Conservation (phyloP, 495 filamentous ascomycete species). For the Cudoniella acicularis region DNA sequence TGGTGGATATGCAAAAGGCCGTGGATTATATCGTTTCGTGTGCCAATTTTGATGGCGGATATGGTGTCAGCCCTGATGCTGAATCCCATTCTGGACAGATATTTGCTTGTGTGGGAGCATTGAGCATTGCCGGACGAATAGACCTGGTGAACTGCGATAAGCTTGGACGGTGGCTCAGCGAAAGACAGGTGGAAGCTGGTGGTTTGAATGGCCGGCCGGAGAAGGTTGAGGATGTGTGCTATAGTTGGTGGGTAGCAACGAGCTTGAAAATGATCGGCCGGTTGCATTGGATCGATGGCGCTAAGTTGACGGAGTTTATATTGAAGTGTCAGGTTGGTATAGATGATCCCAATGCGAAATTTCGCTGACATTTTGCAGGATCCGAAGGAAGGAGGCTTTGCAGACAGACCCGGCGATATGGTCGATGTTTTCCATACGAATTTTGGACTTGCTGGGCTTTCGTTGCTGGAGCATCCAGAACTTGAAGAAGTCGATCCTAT, state of each 20-base stretch:
- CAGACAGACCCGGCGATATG: constrained; percentile 88
- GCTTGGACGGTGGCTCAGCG: constrained; percentile 85
- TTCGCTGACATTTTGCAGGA: constrained; percentile 49
- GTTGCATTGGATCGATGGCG: constrained; percentile 84
- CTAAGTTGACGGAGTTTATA: constrained; percentile 76
- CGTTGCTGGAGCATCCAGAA: constrained; percentile 71
- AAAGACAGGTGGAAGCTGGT: constrained; percentile 81
- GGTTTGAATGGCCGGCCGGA: constrained; percentile 93
- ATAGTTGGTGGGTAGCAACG: constrained; percentile 95
- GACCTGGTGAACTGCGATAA: constrained; percentile 82
- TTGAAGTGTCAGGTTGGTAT: constrained; percentile 66
- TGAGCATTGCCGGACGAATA: constrained; percentile 75
- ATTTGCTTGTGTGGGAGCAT: constrained; percentile 88
- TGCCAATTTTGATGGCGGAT: constrained; percentile 89
- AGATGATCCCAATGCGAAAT: neutral
- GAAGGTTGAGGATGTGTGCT: constrained; percentile 95
- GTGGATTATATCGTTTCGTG: constrained; percentile 75
- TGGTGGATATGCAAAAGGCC: constrained; percentile 75
- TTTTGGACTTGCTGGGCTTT: constrained; percentile 87
- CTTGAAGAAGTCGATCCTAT: constrained; percentile 79
- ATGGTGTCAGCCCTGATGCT: constrained; percentile 80
- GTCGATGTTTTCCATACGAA: constrained; percentile 96
- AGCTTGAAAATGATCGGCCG: constrained; percentile 86
- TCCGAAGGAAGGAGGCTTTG: constrained; percentile 74
- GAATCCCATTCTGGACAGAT: constrained; percentile 93